Evolutionary conservation across 257 asterid genomes (phyloP), one percentile per base, ranked within the genome.

Genomic region (Lavandula angustifolia): DNA sequence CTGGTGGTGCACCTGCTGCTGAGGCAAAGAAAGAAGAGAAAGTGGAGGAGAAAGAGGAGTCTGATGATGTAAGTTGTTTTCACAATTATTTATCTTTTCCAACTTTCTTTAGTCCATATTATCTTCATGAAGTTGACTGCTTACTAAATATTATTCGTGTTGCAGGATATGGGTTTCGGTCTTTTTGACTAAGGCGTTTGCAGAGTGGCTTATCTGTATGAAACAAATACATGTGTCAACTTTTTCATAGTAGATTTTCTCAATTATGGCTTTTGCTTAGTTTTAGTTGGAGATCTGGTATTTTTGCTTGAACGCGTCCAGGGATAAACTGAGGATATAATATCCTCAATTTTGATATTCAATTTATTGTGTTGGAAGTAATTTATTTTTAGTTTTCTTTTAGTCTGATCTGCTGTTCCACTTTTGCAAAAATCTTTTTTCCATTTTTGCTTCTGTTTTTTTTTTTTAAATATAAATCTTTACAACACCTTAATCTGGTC

Each of bases 1-100:
- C 86, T 0, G 89, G 89, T n/a, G 89, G 85, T 8, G 82, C 84
- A 2, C 76, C 84, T 57, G 70, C 86, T 0, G 89, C 86, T n/a
- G 89, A 84, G 27, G 73, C 40, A 0, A 84, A 84, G 81, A 81
- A 81, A 43, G 87, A 84, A 56, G 89, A 83, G 79, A 80, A 79
- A 54, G 85, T 69, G 3, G 85, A 80, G 64, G 89, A 83, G 80
- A 75, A 84, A 47, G 87, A 81, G 55, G 89, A 84, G 60, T 84
- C 87, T 0, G 87, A 84, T 67, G 89, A 81, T 4, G 88, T 80
- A 70, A 62, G 4, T 41, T 18, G 4, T 41, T 18, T 51, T 14
- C 31, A 4, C 5, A 29, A 51, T 38, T 50, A n/a, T n/a, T 0
- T 1, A 10, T 37, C 18, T 31, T 12, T 42, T 37, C 5, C 18